Evolutionary conservation across 192 early-diverging fungal species (phyloP), one percentile per base, ranked within the genome.

Genomic region (Rhizophlyctis rosea): DNA sequence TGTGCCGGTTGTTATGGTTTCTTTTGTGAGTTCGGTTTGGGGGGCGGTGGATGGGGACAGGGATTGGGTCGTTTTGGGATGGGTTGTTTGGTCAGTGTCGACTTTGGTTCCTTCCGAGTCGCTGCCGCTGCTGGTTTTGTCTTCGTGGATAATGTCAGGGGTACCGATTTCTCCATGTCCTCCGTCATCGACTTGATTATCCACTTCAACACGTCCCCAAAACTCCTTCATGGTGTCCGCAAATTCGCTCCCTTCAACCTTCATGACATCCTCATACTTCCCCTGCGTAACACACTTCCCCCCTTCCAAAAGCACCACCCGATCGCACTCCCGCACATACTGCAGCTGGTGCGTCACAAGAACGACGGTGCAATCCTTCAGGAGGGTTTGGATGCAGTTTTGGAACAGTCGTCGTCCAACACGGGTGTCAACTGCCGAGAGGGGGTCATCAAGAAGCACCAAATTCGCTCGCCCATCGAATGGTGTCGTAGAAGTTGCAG

Each of bases 321-420:
- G 54, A 48, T 75, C 70, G 49, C 69, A 73, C 18, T 35, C 59
- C 5, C 23, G 7, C 7, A 79, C 64, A 51, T 71, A 79, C 50
- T 82, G 80, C 23, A 79, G 60, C 64, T 76, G 76, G 61, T 82
- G 80, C 18, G 73, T 79, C 25, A 78, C 69, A 49, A 82, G 58
- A 11, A 82, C 28, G 14, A 65, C 53, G 16, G 76, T 72, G 66
- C 55, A 72, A 33, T 51, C 51, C 61, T 59, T 65, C 52, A 80
- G 62, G 2, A 66, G 11, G 7, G 69, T 70, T 25, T 44, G 54
- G 47, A 80, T 71, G 44, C 78, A 80, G 9, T 74, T 18, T 56
- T 71, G 62, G 61, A 80, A 80, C 35, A 80, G 27, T 54, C 77
- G 72, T 32, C 58, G 59, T 5, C 69, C 80, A 30, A 82, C 80